These are phyloP conservation scores for Aegilops sharonensis DNA, from an alignment of 176 grass and related monocot genomes.

Conservation along the genomic window DNA sequence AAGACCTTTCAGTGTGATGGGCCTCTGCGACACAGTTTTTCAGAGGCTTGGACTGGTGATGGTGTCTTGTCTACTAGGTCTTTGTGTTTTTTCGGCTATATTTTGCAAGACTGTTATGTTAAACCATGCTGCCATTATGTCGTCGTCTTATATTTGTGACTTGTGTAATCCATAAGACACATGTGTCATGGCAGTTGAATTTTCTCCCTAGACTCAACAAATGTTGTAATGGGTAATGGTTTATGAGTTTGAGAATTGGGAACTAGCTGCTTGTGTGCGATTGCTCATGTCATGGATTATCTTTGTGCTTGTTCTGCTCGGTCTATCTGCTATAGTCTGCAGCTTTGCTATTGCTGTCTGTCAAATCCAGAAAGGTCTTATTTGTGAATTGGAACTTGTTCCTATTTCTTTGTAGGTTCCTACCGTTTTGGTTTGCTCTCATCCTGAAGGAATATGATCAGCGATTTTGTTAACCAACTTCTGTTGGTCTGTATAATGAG, in stretches of 20 bases:
- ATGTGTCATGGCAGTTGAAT: constrained; percentile 11
- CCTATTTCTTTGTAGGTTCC: too few relatives aligned
- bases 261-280: not conserved
- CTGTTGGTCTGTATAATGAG: too few relatives aligned
- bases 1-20: constrained; percentile 74
- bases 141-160: constrained; percentile 22
- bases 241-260: constrained; percentile 14
- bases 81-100: constrained; percentile 21
- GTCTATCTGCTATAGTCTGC: not conserved
- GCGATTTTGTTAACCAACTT: too few relatives aligned
- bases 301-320: not conserved
- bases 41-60: constrained; percentile 92
- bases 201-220: not conserved
- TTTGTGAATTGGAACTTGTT: too few relatives aligned
- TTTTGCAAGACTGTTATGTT: constrained; percentile 32
- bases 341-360: not conserved
- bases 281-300: not conserved
- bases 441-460: too few relatives aligned
- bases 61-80: constrained; percentile 42
- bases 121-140: constrained; percentile 13
- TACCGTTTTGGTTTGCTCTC: too few relatives aligned
- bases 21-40: constrained; percentile 54
- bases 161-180: constrained; percentile 37
- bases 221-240: constrained; percentile 12
- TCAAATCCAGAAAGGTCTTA: not conserved